Evolutionary conservation across 2,329 filamentous ascomycete genomes (phyloP), one percentile per base, ranked within the genome.

Genomic region (Ceratocystis variospora): DNA sequence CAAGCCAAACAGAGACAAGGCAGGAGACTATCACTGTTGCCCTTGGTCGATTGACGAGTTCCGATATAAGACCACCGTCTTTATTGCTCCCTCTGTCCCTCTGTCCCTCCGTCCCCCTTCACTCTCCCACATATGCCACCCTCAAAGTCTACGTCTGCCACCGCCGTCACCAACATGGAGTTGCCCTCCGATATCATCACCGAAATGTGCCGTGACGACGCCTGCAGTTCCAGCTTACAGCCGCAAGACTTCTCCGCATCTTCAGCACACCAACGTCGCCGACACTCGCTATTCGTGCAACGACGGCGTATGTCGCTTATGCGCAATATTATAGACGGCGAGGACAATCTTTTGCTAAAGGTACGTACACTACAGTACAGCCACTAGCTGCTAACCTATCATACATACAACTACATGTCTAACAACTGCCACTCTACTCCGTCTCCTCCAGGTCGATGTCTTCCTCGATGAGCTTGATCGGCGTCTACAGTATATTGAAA

Each of bases 381-480:
- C 53, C 10, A 8, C 12, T 44, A 22, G 37, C 61, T 31, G 25
- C 57, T 19, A 46, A 28, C 22, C 41, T 8, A 48, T 19, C 46
- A 25, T n/a, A 15, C 15, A 50, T 10, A n/a, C n/a, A 17, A 37
- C 28, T 50, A 48, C 50, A 8, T 55, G 19, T 55, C 50, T 55
- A 55, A 55, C 50, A 22, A 15, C 8, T 15, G 6, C 12, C 7
- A 12, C 50, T 15, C 50, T 19, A 37, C 17, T 61, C 48, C 31
- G 17, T 25, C 12, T 41, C 17, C 45, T 37, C 55, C 69, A 87
- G 84, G 83, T 94, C 63, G 90, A 94, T 73, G 77, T 88, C 63
- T 94, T 95, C 74, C 80, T 99, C 66, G 82, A 87, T 48, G 91
- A 97, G 74, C 81, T 99, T 55, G 92, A 95, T 76, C 83, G 88